Percentiles rank a stretch among this genome's conserved stretches.
These are phyloP conservation scores for Magnolia changhungtana DNA, from an alignment of 164 flowering plant genomes.

Conservation along the genomic window DNA sequence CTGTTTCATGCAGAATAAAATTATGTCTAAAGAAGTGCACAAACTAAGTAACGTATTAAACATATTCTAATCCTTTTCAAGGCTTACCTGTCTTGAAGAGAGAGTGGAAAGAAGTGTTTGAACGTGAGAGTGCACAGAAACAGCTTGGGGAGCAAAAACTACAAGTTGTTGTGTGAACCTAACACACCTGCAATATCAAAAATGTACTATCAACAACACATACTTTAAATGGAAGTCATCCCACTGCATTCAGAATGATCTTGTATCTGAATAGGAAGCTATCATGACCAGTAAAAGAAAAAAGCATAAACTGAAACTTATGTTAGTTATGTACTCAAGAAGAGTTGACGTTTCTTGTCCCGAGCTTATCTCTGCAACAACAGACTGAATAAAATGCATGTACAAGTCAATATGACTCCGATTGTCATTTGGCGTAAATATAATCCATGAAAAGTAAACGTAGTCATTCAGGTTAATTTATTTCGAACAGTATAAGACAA, in stretches of 20 bases:
- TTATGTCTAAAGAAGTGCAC: conserved; percentile 6
- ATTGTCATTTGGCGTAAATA: background rate
- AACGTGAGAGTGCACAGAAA: conserved; percentile 82
- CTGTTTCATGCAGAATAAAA: conserved; percentile 38
- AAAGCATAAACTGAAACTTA: background rate
- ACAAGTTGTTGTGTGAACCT: conserved; percentile 96
- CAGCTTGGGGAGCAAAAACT: conserved; percentile 98
- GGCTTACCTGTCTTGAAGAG: conserved; percentile 81
- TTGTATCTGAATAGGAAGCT: background rate
- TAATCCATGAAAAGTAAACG: background rate
- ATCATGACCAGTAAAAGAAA: background rate
- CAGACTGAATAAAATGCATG: conserved; percentile 53
- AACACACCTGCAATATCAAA: conserved; percentile 55
- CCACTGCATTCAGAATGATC: background rate
- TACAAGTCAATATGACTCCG: background rate
- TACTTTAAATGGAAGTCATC: background rate
- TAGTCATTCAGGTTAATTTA: background rate
- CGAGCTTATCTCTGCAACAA: conserved; percentile 87
- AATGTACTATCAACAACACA: background rate
- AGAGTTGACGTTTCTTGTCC: conserved; percentile 80
- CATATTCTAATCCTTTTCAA: background rate
- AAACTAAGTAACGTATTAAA: background rate
- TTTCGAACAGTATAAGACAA: background rate
- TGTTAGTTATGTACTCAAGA: conserved; percentile 63
- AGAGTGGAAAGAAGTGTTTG: conserved; percentile 77